Conservation (phyloP, 306 rosid species). For the Vachellia pachyceras region DNA sequence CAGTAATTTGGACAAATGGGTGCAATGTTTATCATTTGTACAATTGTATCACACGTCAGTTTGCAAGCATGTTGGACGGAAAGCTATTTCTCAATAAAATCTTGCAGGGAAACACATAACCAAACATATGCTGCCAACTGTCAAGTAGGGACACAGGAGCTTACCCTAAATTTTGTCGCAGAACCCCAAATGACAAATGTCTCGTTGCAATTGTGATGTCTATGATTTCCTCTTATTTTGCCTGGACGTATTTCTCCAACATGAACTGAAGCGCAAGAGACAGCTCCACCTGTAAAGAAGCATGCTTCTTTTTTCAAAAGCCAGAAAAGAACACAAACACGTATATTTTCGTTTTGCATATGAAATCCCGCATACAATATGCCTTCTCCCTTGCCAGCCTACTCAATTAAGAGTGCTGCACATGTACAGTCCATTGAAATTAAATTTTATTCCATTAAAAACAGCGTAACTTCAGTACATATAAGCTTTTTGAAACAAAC, state of each 20-base stretch:
- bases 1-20: background rate
- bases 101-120: background rate
- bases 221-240: conserved; percentile 68
- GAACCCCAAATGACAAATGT: conserved; percentile 86
- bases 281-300: conserved; percentile 65
- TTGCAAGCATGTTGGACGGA: background rate
- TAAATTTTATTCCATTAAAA: background rate
- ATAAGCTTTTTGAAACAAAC: background rate
- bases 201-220: conserved; percentile 69
- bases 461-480: background rate
- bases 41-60: background rate
- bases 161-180: conserved; percentile 64
- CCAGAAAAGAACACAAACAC: background rate
- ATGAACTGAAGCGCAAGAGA: conserved; percentile 64
- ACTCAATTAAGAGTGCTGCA: background rate
- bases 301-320: background rate
- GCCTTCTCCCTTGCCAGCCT: background rate
- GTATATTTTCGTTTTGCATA: background rate
- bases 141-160: conserved; percentile 3
- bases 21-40: background rate
- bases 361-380: background rate
- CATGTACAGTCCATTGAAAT: background rate
- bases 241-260: conserved; percentile 68
- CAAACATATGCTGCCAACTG: background rate
- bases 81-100: background rate